Conservation (phyloP, 164 flowering plant genomes). For the Vitis rotundifolia region DNA sequence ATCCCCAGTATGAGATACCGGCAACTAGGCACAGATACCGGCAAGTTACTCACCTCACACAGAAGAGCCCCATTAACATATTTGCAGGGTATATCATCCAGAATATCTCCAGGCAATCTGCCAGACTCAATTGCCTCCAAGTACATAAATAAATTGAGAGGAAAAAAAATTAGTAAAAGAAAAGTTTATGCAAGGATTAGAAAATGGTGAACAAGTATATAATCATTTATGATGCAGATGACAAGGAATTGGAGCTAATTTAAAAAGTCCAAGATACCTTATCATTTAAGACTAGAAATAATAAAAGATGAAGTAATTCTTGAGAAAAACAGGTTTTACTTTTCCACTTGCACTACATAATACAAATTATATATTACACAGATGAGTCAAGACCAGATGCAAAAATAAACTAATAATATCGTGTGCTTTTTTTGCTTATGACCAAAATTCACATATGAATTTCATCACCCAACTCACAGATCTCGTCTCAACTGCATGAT, state of each 20-base stretch:
- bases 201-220: neutral
- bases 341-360: no score
- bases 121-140: conserved; percentile 96
- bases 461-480: neutral
- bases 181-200: neutral
- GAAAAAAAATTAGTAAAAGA: conserved; percentile 6
- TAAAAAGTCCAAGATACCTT: neutral
- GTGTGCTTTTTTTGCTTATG: no score
- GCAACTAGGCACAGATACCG: no score
- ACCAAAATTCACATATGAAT: neutral
- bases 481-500: neutral
- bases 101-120: conserved; percentile 75
- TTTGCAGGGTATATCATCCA: conserved; percentile 90
- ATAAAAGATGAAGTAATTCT: no score
- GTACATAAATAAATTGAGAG: conserved; percentile 2
- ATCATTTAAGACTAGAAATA: no score
- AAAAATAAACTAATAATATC: no score
- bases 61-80: conserved; percentile 64
- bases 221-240: neutral
- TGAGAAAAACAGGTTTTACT: no score
- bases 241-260: neutral
- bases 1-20: no score
- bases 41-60: conserved; percentile 73
- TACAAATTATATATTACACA: no score
- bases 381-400: no score